Conservation (phyloP, 164 flowering plant species). For the Berberis thunbergii region DNA sequence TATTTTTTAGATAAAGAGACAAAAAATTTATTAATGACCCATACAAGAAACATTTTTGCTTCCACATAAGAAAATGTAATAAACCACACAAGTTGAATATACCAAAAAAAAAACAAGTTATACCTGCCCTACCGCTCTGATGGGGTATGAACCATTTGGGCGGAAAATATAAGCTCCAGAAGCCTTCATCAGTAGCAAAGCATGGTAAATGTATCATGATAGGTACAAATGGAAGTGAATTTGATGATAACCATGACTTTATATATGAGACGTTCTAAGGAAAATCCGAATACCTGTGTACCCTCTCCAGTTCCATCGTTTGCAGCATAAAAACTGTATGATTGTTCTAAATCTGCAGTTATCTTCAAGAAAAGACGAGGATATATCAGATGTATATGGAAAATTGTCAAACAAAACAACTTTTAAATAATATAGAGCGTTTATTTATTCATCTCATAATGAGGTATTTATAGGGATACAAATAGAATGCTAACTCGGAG, state of each 20-base stretch:
- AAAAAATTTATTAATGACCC: too few species aligned
- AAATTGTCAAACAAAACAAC: too few species aligned
- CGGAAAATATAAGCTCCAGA: constrained; percentile 97
- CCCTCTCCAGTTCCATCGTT: constrained; percentile 57
- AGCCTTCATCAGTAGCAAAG: constrained; percentile 41
- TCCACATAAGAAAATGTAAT: too few species aligned
- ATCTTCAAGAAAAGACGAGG: constrained; percentile 30
- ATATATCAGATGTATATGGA: background rate
- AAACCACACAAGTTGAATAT: background rate
- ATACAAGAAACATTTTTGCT: background rate
- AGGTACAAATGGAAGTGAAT: background rate
- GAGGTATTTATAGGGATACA: too few species aligned
- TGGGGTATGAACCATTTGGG: constrained; percentile 65
- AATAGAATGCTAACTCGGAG: too few species aligned
- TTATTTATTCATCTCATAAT: too few species aligned
- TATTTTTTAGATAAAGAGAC: background rate
- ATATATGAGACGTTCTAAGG: background rate
- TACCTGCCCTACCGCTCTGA: constrained; percentile 53
- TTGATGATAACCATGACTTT: background rate
- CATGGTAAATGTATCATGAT: background rate
- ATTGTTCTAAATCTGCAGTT: constrained; percentile 36
- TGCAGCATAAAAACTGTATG: constrained; percentile 59
- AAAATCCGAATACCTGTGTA: constrained; percentile 51
- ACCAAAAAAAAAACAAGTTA: background rate
- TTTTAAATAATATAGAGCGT: too few species aligned